Base-by-base conservation (phyloP, 2,329 filamentous ascomycete genomes). In the Fusarium verticillioides region DNA sequence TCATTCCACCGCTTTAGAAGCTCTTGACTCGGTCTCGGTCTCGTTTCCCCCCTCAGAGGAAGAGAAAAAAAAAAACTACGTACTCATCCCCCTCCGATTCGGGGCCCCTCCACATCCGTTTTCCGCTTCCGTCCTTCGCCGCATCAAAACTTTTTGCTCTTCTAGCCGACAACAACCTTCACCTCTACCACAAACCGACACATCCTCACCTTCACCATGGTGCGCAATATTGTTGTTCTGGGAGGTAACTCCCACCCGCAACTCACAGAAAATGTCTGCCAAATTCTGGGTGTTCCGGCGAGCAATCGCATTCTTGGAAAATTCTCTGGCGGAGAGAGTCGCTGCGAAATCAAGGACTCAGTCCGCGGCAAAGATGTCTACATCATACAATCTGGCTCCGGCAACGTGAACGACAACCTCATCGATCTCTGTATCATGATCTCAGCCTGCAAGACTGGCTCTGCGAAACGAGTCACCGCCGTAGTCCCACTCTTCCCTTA, bases 341-440 rank as follows among this genome's bases (percentile, higher is more conserved):
- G 96, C 62, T 96, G 97, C 72, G 96, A 98, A 84, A 97, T 99
- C 79, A 90, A 95, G 82, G 96, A 99, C 83, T 97, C 95, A 19
- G 96, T 99, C 58, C 93, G 96, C 78, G 96, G 94, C 77, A 99
- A 99, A 83, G 96, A 99, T 90, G 96, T 98, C 82, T 99, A 97
- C 85, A 98, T 98, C 81, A 94, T 99, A 79, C 96, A 98, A 84
- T 96, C 94, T 46, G 95, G 94, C 77, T 94, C 94, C 77, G 95
- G 94, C 73, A 93, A 93, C 78, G 94, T 98, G 84, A 99, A 99
- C 82, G 96, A 99, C 84, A 92, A 97, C 84, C 90, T 99, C 74
- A 93, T 99, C 86, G 96, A 99, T 81, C 91, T 98, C 56, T 93
- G 97, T 82, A 98, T 98, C 85, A 97, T 96, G 85, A 96, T 98